Base-by-base conservation (phyloP, 2,329 filamentous ascomycete species). In the Zymoseptoria passerinii region DNA sequence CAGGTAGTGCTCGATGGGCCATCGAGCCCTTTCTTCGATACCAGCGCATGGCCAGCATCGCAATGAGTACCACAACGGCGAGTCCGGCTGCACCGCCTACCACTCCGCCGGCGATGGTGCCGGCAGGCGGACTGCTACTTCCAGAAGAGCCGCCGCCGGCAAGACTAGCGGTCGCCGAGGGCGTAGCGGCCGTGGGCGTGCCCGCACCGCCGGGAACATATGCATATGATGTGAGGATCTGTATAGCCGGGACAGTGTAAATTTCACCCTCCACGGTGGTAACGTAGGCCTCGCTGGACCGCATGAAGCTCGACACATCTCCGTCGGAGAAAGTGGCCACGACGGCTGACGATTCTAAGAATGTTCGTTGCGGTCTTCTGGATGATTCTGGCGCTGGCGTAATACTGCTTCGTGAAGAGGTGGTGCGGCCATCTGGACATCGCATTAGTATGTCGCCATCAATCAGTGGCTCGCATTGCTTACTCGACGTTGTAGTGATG, bases 81-180 rank as follows among this genome's bases (percentile, higher is more conserved):
- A 81, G 67, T 28, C 82, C 83, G 35, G 82, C 82, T 53, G 84
- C 76, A 51, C 83, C 83, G 16, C 83, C 83, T 27, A 86, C 76
- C n/a, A 86, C 81, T 52, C 82, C 83, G 7, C 83, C 83, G 19
- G 84, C 81, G 3, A 86, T 79, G 59, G 78, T 77, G 16, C 78
- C 78, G 23, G 80, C 82, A 50, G 75, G 73, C 6, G 77, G 70
- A 19, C 72, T 68, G 35, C 48, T 62, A 18, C 55, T 57, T 35
- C 48, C 29, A 28, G 35, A 54, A n/a, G 56, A 53, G 48, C 49
- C 35, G 16, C 53, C 52, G 28, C 35, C 52, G 35, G 35, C 13
- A 44, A 44, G 48, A 23, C 56, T 57, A 18, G 53, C 58, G 54
- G 55, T 62, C 18, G 56, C 60, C 5, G 59, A 51, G 13, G 59